Evolutionary conservation across 805 yeast species (phyloP).

Genomic region (Sugiyamaella smithiae): DNA sequence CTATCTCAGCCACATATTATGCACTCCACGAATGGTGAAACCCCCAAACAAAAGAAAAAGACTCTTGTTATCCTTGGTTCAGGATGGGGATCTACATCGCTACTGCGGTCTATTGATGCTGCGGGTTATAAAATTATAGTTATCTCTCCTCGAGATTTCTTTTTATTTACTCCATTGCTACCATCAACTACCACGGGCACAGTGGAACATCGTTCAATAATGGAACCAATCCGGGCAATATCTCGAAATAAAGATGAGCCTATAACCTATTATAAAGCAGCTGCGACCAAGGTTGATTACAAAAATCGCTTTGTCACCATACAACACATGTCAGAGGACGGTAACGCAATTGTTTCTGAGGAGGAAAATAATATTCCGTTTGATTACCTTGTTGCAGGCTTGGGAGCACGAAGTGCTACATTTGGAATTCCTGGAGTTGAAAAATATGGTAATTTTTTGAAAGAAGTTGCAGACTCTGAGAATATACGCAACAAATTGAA

Average conservation of each 20-base stretch:
- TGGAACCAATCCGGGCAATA: slow-evolving; percentile 87
- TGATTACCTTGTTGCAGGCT: slow-evolving; percentile 86
- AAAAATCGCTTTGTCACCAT: slow-evolving; percentile 60
- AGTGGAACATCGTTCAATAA: slow-evolving; percentile 80
- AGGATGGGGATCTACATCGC: slow-evolving; percentile 93
- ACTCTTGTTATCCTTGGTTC: slow-evolving; percentile 67
- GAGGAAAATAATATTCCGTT: slow-evolving; percentile 49
- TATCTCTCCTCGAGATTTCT: slow-evolving; percentile 92
- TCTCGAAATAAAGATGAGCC: slow-evolving; percentile 68
- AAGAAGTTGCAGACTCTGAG: slow-evolving; percentile 86
- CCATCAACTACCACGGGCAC: slow-evolving; percentile 96
- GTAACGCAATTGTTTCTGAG: slow-evolving; percentile 33
- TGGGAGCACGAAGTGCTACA: slow-evolving; percentile 93
- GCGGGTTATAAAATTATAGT: slow-evolving; percentile 82
- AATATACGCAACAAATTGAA: slow-evolving; percentile 77
- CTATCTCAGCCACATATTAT: no score
- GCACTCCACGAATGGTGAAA: no score
- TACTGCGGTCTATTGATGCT: slow-evolving; percentile 81
- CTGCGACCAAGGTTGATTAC: slow-evolving; percentile 80
- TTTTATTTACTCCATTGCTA: slow-evolving; percentile 90
- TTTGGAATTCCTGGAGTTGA: slow-evolving; percentile 91
- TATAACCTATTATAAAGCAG: slow-evolving; percentile 89
- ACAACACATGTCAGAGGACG: no score
- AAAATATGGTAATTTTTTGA: slow-evolving; percentile 82
- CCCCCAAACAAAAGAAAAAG: slow-evolving; percentile 59